phyloP scores from a whole-genome alignment of 352 stramenopile genomes.

The Pythium rhizo-oryzae region DNA sequence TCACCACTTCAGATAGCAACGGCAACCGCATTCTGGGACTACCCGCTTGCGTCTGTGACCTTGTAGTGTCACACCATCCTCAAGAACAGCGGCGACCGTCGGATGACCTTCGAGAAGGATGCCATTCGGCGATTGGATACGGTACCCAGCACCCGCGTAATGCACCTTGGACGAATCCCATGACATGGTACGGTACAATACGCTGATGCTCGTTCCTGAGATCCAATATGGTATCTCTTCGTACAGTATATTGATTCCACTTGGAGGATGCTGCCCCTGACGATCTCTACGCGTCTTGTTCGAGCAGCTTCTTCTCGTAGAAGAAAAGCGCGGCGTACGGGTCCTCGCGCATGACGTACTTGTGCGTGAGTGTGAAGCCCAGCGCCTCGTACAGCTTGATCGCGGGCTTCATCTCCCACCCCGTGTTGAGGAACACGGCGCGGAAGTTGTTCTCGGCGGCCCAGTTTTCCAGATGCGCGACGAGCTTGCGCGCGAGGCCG shows the following conservation, averaged over 20 bases:
- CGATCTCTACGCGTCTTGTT: neutral
- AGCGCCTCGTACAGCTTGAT: constrained; percentile 38
- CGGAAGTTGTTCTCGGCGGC: constrained; percentile 32
- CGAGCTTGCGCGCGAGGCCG: constrained; percentile 42
- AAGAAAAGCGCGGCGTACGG: constrained; percentile 35
- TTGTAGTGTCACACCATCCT: neutral
- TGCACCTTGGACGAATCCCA: too few relatives aligned
- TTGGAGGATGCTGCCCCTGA: neutral
- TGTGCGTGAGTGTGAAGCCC: constrained; percentile 31
- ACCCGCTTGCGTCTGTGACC: too few relatives aligned
- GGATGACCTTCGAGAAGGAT: neutral
- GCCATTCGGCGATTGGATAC: neutral
- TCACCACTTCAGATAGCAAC: too few relatives aligned
- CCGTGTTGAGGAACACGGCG: constrained; percentile 40
- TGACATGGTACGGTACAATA: too few relatives aligned
- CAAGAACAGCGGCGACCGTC: neutral
- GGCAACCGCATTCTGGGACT: too few relatives aligned
- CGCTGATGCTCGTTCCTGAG: too few relatives aligned
- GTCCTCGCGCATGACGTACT: constrained; percentile 34
- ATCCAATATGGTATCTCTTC: too few relatives aligned
- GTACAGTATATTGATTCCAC: neutral
- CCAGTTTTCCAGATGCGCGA: constrained; percentile 51
- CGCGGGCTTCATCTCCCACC: constrained; percentile 28
- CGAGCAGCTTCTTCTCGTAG: constrained; percentile 33
- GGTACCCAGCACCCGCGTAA: neutral